phyloP scores from a whole-genome alignment of 148 eudicot species.

The Camellia granthamiana region DNA sequence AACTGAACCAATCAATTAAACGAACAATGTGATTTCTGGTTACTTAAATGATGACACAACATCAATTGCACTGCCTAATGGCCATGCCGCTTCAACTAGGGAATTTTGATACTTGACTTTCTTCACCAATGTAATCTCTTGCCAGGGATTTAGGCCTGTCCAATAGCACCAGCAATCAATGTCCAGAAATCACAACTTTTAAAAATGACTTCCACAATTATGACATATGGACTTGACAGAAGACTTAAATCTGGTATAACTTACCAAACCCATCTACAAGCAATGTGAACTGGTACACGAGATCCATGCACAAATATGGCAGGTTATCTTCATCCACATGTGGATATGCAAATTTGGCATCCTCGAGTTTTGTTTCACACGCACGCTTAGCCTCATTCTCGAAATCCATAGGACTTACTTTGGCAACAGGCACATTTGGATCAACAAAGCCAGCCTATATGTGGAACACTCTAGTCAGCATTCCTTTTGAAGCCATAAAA shows the following conservation, averaged over 20 bases:
- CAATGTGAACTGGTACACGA: slow-evolving; percentile 78
- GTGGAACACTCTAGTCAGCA: not conserved
- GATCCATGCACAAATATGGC: slow-evolving; percentile 95
- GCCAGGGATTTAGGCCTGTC: slow-evolving; percentile 59
- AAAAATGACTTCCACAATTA: not conserved
- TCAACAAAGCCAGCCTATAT: slow-evolving; percentile 83
- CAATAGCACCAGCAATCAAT: slow-evolving; percentile 7
- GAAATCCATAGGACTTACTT: slow-evolving; percentile 70
- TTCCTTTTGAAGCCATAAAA: slow-evolving; percentile 3
- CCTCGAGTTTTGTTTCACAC: slow-evolving; percentile 60
- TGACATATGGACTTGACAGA: not conserved
- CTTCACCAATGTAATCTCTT: slow-evolving; percentile 64
- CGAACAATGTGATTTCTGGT: not conserved
- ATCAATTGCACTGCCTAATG: slow-evolving; percentile 73
- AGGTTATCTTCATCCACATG: slow-evolving; percentile 63
- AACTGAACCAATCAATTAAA: slow-evolving; percentile 1
- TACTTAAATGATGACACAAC: slow-evolving; percentile 44
- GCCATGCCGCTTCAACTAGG: slow-evolving; percentile 74
- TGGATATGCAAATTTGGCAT: slow-evolving; percentile 60
- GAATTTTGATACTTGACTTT: slow-evolving; percentile 47
- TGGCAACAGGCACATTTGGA: slow-evolving; percentile 53
- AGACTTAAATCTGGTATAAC: slow-evolving; percentile 19
- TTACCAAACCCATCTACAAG: slow-evolving; percentile 95
- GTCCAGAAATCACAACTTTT: not conserved
- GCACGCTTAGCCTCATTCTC: slow-evolving; percentile 72